Base-by-base conservation (phyloP, 768 basidiomycete species). In the Termitomyces eurrhizus region DNA sequence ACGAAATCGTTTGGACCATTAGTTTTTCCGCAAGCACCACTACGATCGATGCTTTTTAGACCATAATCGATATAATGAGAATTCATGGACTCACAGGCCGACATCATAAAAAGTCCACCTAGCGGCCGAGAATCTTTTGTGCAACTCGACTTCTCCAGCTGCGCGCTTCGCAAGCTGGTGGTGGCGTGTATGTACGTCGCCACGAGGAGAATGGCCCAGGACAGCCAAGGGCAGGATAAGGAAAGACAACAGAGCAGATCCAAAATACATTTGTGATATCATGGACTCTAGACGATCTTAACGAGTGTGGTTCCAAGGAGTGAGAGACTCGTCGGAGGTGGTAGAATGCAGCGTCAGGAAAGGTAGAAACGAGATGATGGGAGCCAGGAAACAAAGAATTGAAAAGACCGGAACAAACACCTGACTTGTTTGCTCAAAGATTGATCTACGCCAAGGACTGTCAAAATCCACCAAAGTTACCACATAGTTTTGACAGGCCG, bases 91-190 rank as follows among this genome's bases (percentile, higher is more conserved):
- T 62, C 61, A 84, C 84, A 81, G 65, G 60, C 84, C 84, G 58
- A 79, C 81, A 46, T 78, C 77, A 67, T 86, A 88, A 64, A 74
- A 88, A 14, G 85, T 82, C 72, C 81, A 82, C 56, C 78, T 78
- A 2, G 80, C 70, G 57, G 63, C 58, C 42, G 61, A 55, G 57
- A 66, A 77, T 9, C 82, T 78, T 62, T 76, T 77, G 41, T 73
- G 71, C 51, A 82, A 65, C 18, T 70, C 66, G 4, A 81, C 67
- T 57, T 79, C 73, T 29, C 76, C 77, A 49, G 73, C 70, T 41
- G 77, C 75, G 26, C 83, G 82, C 51, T 73, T 77, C 16, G 82
- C 81, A 49, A 86, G 65, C 44, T 81, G 80, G 57, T 79, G 75
- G 65, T 84, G 81, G 57, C 76, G 81, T 61, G 65, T 59, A 44